Percentiles rank a stretch among this genome's conserved stretches.
Conservation (phyloP, 305 asterid genomes). For the Rubia balearica region DNA sequence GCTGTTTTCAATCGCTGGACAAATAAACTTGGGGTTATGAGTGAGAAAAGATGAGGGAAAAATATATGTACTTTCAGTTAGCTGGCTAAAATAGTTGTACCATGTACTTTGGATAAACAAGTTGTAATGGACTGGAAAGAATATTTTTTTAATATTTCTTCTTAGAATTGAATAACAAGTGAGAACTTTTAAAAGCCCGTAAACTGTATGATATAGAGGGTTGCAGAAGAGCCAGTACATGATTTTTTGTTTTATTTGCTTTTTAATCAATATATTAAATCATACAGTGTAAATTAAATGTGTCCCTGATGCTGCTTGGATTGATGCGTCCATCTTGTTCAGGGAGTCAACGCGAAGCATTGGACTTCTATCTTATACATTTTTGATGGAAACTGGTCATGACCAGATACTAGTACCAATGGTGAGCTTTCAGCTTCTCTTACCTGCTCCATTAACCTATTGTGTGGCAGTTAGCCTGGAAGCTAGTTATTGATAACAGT, state of each 20-base stretch:
- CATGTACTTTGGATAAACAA: neutral
- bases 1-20: neutral
- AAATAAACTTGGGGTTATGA: neutral
- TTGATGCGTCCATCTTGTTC: slow-evolving; percentile 4
- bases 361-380: slow-evolving; percentile 89
- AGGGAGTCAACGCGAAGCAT: slow-evolving; percentile 39
- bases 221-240: no score
- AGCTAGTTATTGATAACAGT: neutral
- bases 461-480: neutral
- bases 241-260: neutral
- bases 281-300: neutral
- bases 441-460: neutral
- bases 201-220: neutral
- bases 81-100: neutral
- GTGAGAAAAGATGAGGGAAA: neutral
- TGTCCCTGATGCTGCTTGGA: neutral
- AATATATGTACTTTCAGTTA: neutral
- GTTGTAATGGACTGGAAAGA: neutral
- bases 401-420: slow-evolving; percentile 90
- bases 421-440: slow-evolving; percentile 44
- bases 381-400: slow-evolving; percentile 64
- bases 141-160: neutral
- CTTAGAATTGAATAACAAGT: neutral
- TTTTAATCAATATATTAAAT: neutral
- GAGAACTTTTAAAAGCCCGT: neutral